A percentile compares a stretch with the other conserved stretches of the same genome.
These are phyloP conservation scores for Alternaria solani DNA, from an alignment of 2,329 filamentous ascomycete species.

Conservation along the genomic window DNA sequence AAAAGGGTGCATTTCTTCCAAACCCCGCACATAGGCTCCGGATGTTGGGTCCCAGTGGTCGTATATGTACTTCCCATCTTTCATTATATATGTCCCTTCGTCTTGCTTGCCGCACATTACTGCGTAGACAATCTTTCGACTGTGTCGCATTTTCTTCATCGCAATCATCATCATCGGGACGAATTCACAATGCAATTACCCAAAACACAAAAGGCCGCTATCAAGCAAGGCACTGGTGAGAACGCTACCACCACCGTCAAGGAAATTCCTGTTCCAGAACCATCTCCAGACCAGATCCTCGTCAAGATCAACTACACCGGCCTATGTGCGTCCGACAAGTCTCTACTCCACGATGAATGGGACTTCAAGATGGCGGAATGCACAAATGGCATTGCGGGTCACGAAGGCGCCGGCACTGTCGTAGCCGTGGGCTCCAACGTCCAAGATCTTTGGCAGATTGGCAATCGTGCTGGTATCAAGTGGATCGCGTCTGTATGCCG, in stretches of 20 bases:
- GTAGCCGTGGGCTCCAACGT: slow-evolving; percentile 76
- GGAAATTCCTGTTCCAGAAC: slow-evolving; percentile 42
- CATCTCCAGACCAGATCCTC: slow-evolving; percentile 62
- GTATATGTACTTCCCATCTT: background rate
- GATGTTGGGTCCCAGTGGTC: background rate
- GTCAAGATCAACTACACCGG: slow-evolving; percentile 65
- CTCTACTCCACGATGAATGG: slow-evolving; percentile 50
- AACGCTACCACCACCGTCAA: slow-evolving; percentile 35
- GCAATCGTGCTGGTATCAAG: slow-evolving; percentile 63
- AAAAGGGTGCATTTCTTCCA: background rate
- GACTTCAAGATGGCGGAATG: slow-evolving; percentile 35
- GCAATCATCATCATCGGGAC: background rate
- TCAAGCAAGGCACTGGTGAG: slow-evolving; percentile 43
- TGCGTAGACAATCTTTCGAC: background rate
- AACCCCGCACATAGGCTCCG: slow-evolving; percentile 2
- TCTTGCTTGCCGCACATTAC: background rate
- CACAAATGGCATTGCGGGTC: slow-evolving; percentile 68
- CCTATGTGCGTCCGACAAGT: slow-evolving; percentile 63
- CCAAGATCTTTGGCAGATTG: slow-evolving; percentile 63
- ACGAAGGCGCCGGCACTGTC: slow-evolving; percentile 79
- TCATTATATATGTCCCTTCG: background rate
- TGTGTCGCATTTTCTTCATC: background rate
- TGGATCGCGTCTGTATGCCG: slow-evolving; percentile 90
- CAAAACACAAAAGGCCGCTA: slow-evolving; percentile 47
- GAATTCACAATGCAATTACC: slow-evolving; percentile 38